phyloP scores from a whole-genome alignment of 148 eudicot genomes.

The Camellia lanceoleosa region DNA sequence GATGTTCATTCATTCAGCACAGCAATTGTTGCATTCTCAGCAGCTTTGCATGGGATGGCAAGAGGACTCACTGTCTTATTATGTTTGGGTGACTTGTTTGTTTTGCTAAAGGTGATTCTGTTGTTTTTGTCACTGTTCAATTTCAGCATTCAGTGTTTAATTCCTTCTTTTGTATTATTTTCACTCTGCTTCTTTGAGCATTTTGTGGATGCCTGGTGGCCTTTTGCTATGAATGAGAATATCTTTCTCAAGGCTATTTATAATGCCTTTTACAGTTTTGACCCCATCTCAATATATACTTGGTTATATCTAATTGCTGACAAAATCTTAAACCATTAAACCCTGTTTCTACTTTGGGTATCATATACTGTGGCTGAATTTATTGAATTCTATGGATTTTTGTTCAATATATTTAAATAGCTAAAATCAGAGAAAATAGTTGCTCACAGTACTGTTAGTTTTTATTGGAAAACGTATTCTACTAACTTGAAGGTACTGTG shows the following conservation, averaged over 20 bases:
- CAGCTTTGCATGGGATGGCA: constrained; percentile 44
- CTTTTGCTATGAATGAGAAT: not conserved
- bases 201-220: not conserved
- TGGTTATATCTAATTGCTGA: not conserved
- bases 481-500: not conserved
- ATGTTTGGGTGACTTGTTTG: constrained; percentile 65
- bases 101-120: constrained; percentile 57
- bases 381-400: not conserved
- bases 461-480: not conserved
- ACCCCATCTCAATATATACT: not conserved
- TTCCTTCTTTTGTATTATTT: not conserved
- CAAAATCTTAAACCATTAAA: not conserved
- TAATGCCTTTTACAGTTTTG: not conserved
- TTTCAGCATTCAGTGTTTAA: not conserved
- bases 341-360: not conserved
- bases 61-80: constrained; percentile 46
- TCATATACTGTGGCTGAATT: not conserved
- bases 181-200: not conserved
- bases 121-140: not conserved
- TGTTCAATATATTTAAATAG: not conserved
- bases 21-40: constrained; percentile 47
- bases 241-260: not conserved
- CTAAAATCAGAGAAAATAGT: not conserved
- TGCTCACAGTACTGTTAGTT: no score
- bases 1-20: constrained; percentile 56